Percentiles rank a stretch among this genome's conserved stretches.
Evolutionary conservation across 2,329 filamentous ascomycete genomes (phyloP).

Genomic region (Huntiella omanensis): DNA sequence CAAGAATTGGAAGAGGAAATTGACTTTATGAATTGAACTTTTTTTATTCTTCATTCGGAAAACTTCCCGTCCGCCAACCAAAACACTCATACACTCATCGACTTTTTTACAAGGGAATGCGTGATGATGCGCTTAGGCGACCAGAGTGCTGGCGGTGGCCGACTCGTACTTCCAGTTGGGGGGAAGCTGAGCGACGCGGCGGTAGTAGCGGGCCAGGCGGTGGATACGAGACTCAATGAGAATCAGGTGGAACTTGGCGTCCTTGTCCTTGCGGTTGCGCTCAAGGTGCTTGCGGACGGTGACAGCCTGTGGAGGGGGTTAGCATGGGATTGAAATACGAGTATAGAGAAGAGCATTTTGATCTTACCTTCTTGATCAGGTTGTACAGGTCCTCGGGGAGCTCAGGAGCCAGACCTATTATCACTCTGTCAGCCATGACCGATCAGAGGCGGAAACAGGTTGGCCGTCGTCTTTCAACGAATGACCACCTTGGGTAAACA

Average conservation of each 20-base stretch:
- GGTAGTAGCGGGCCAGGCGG: constrained; percentile 99
- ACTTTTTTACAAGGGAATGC: constrained; percentile 4
- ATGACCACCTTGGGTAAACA: constrained; percentile 11
- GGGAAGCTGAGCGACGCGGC: constrained; percentile 69
- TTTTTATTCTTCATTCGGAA: constrained; percentile 10
- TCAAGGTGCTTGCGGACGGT: constrained; percentile 99
- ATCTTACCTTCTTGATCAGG: constrained; percentile 94
- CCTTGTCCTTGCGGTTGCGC: constrained; percentile 99
- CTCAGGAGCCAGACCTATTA: constrained; percentile 92
- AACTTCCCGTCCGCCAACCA: constrained; percentile 7
- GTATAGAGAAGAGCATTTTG: neutral
- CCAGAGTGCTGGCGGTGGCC: constrained; percentile 85
- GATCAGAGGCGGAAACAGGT: constrained; percentile 54
- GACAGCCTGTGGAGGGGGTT: constrained; percentile 46
- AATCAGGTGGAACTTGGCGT: constrained; percentile 99
- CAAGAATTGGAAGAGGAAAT: constrained; percentile 6
- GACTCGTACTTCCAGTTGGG: constrained; percentile 99
- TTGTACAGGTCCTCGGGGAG: constrained; percentile 99
- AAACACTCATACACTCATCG: constrained; percentile 9
- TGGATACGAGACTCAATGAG: constrained; percentile 99
- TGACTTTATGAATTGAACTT: constrained; percentile 5
- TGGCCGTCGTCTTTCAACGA: constrained; percentile 8
- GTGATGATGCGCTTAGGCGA: constrained; percentile 44
- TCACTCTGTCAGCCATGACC: constrained; percentile 92
- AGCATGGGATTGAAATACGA: neutral